These are phyloP conservation scores for Nemophila menziesii DNA, from an alignment of 257 asterid genomes.

Conservation along the genomic window DNA sequence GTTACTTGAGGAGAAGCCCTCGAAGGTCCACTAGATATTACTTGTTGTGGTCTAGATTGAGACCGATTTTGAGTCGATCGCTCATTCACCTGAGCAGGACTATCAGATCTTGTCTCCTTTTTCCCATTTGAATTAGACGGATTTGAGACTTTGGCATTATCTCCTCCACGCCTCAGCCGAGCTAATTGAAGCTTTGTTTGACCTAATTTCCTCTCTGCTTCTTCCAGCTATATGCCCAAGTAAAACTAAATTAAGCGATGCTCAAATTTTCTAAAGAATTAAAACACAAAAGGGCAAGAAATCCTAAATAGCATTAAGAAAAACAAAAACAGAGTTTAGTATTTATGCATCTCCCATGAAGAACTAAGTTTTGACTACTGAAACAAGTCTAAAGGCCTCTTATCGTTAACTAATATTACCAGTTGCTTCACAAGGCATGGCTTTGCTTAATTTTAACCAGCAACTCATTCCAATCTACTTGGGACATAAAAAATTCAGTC, in stretches of 20 bases:
- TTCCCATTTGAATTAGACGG: slow-evolving; percentile 7
- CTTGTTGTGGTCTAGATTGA: slow-evolving; percentile 17
- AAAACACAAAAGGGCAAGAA: neutral
- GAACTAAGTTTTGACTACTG: neutral
- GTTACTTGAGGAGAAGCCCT: slow-evolving; percentile 19
- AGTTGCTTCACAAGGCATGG: neutral
- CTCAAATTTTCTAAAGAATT: neutral
- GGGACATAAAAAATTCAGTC: neutral
- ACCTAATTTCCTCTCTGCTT: slow-evolving; percentile 26
- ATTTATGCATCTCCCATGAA: neutral
- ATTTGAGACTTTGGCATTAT: slow-evolving; percentile 9
- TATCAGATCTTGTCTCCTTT: slow-evolving; percentile 15
- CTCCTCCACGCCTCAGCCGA: slow-evolving; percentile 19
- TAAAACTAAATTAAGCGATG: neutral
- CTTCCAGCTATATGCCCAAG: slow-evolving; percentile 24
- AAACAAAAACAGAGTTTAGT: neutral
- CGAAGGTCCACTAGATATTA: slow-evolving; percentile 21
- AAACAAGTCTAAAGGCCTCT: neutral
- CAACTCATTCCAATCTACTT: neutral
- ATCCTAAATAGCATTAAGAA: too few relatives aligned
- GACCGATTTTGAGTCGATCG: slow-evolving; percentile 12
- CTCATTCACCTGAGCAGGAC: slow-evolving; percentile 15
- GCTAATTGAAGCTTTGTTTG: slow-evolving; percentile 27
- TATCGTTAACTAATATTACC: neutral
- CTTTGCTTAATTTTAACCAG: neutral